Evolutionary conservation across 352 stramenopile species (phyloP), one percentile per base, ranked within the genome.

Genomic region (Pythium dissimile): DNA sequence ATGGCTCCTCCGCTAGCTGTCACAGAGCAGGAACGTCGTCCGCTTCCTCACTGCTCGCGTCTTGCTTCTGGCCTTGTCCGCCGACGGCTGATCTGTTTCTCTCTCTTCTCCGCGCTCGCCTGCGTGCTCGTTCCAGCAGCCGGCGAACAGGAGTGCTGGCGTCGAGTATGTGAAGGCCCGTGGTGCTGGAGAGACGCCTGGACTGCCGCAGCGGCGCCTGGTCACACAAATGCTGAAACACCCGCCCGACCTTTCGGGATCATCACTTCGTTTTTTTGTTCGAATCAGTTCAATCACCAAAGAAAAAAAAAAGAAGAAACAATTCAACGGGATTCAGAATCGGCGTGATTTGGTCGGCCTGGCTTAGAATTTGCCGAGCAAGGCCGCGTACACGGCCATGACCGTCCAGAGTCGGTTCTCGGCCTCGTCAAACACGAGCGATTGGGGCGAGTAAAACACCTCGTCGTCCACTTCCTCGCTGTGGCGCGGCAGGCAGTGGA

Each of bases 401-500:
- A 99, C 96, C 3, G 97, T 99, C 96, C 96, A 99, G 80, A 99
- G 96, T 41, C 97, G 88, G 70, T 99, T 99, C 68, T 99, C 97
- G 0, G 96, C 96, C 77, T 99, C 96, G 39, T 97, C 84, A 50
- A 99, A 99, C 3, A 99, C 96, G 27, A 99, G 71, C 59, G 91
- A 98, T 63, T 93, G 78, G 43, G 95, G 71, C 52, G 83, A 96
- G 75, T 99, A 99, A 67, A 99, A 98, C 28, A 95, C 84, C 73
- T 98, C 94, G 70, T 99, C 96, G 51, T 91, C 79, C 3, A 99
- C 96, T 76, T 99, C 97, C 77, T 99, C 97, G 30, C 88, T 78
- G 67, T 99, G 95, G 44, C 96, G 87, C 13, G 97, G 97, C 30
- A 99, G 76, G 64, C 97, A 99, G 75, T 99, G 96, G 57, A 99